Conservation (phyloP, 805 yeast species). For the Yamadazyma akitaensis region DNA sequence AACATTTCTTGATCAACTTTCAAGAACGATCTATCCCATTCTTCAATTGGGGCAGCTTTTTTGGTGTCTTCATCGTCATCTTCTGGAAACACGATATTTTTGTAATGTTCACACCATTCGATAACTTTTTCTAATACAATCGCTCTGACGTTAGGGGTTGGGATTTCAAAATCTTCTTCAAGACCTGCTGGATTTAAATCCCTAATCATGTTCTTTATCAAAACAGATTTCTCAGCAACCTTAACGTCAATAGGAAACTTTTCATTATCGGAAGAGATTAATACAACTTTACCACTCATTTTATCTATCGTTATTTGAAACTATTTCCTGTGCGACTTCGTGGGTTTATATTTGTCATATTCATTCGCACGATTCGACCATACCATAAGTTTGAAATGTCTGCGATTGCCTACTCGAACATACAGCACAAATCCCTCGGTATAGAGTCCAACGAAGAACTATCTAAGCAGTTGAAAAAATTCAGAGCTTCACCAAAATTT, state of each 20-base stretch:
- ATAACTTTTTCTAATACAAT: conserved; percentile 82
- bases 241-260: conserved; percentile 68
- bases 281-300: conserved; percentile 35
- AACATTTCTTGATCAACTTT: conserved; percentile 91
- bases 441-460: conserved; percentile 28
- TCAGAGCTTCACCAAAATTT: conserved; percentile 35
- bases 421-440: conserved; percentile 9
- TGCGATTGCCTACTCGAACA: background rate
- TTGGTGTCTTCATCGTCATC: conserved; percentile 79
- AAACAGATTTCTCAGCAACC: conserved; percentile 81
- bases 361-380: background rate
- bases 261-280: conserved; percentile 79
- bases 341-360: no score
- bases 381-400: background rate
- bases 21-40: conserved; percentile 92
- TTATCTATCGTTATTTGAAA: background rate
- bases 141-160: conserved; percentile 87
- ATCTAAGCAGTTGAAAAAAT: conserved; percentile 36
- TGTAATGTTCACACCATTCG: conserved; percentile 95
- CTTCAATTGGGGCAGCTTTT: conserved; percentile 83
- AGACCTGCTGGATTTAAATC: conserved; percentile 63
- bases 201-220: conserved; percentile 80
- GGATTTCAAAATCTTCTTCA: conserved; percentile 71
- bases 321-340: background rate
- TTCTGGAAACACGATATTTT: conserved; percentile 69